phyloP scores from a whole-genome alignment of 352 stramenopile genomes.

The Pythium brassicae region DNA sequence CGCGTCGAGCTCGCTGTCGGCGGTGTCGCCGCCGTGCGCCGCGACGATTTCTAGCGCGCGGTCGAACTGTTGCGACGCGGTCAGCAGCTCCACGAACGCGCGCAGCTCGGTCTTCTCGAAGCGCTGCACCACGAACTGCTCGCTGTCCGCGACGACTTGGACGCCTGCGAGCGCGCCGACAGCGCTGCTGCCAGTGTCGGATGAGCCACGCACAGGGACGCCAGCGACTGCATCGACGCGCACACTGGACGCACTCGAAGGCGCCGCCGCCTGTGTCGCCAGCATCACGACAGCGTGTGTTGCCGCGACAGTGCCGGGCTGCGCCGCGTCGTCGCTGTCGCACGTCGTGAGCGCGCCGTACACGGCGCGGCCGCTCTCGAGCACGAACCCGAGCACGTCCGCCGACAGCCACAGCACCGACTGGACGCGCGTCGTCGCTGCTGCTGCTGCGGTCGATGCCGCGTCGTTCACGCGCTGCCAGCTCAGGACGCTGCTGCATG shows the following conservation, averaged over 20 bases:
- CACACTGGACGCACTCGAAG: no score
- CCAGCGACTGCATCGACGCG: background rate
- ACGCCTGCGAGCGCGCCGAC: background rate
- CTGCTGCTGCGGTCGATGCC: background rate
- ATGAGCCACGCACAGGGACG: no score
- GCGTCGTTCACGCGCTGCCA: conserved; percentile 37
- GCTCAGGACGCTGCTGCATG: conserved; percentile 45
- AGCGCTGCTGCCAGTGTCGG: no score
- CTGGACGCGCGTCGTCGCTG: background rate
- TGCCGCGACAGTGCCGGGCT: background rate
- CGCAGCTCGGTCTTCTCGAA: conserved; percentile 17
- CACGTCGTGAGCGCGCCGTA: conserved; percentile 7
- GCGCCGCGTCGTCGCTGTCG: background rate
- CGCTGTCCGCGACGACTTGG: conserved; percentile 13
- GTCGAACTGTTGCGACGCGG: conserved; percentile 28
- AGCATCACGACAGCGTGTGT: background rate
- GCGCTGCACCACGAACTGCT: conserved; percentile 13
- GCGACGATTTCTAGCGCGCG: conserved; percentile 28
- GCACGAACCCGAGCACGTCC: conserved; percentile 5
- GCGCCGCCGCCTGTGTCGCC: no score
- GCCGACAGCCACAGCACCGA: conserved; percentile 4
- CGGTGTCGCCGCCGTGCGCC: conserved; percentile 10
- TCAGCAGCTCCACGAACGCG: conserved; percentile 37
- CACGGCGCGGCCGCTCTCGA: conserved; percentile 5
- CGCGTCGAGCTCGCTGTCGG: conserved; percentile 25